Base-by-base conservation (phyloP, 768 basidiomycete genomes). In the Sarcodon sp. region DNA sequence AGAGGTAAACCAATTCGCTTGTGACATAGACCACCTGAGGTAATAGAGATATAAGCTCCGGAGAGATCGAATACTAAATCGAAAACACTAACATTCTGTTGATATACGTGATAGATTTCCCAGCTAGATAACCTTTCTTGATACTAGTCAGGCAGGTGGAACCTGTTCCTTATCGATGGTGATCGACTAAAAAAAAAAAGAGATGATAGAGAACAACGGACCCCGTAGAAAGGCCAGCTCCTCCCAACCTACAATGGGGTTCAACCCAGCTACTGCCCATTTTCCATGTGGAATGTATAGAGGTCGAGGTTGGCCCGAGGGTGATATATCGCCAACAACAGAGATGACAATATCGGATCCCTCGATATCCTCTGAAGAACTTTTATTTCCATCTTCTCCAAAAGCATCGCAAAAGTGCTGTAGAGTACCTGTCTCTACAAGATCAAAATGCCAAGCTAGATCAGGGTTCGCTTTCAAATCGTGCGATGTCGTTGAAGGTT, bases 1-100 rank as follows among this genome's bases (percentile, higher is more conserved):
- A 4, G 66, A 61, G 51, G 62, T 61, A 51, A 71, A 68, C 5
- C 69, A 69, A 12, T 59, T 52, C 68, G 41, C 43, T 15, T 45
- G 33, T 4, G 16, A 37, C 6, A 45, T 46, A 3, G 33, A 36
- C 56, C 56, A 57, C 13, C 56, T 57, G 41, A 12, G 1, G 15
- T n/a, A 12, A 3, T 11, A 21, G n/a, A n/a, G 1, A 15, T 10
- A 16, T 16, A 7, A 3, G 31, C 9, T 47, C 41, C 43, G 7
- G 33, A 47, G 9, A 16, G 35, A 16, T 36, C 18, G 11, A 21
- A 7, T 12, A 35, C 11, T 2, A 33, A 16, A 36, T 13, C 16
- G n/a, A 21, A 33, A 2, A 7, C 11, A 33, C 51, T 10, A 43
- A 58, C 55, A 47, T 34, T 49, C 47, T 52, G 11, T 44, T 48